A percentile compares a stretch with the other conserved stretches of the same genome.
These are phyloP conservation scores for Penicillium desertorum DNA, from an alignment of 495 filamentous ascomycete genomes.

Conservation along the genomic window DNA sequence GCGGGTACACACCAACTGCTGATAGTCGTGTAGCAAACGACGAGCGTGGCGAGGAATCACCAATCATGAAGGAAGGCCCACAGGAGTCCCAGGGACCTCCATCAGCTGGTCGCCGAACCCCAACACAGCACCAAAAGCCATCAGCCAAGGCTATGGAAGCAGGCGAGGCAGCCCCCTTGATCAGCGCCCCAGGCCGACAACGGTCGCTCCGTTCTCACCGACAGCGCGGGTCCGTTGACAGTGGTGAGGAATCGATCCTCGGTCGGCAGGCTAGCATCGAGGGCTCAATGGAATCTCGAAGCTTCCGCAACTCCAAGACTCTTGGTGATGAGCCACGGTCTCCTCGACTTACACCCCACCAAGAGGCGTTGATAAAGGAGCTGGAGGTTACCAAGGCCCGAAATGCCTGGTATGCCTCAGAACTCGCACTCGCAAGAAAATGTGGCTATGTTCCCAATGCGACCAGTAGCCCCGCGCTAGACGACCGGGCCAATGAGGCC, in stretches of 20 bases:
- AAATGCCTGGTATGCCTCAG: constrained; percentile 96
- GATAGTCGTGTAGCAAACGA: constrained; percentile 45
- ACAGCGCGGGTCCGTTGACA: constrained; percentile 47
- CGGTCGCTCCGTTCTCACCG: constrained; percentile 44
- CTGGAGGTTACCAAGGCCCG: constrained; percentile 77
- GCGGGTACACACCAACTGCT: constrained; percentile 51
- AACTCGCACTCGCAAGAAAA: constrained; percentile 85
- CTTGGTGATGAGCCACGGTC: constrained; percentile 47
- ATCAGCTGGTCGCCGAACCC: constrained; percentile 61
- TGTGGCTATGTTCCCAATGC: constrained; percentile 78
- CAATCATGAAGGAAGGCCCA: constrained; percentile 50
- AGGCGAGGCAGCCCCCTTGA: constrained; percentile 48
- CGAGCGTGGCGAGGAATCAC: constrained; percentile 55
- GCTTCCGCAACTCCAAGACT: constrained; percentile 40
- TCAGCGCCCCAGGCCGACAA: constrained; percentile 43
- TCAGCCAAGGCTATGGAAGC: constrained; percentile 51
- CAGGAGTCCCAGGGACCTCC: constrained; percentile 46
- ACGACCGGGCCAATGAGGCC: constrained; percentile 70
- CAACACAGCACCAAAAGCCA: constrained; percentile 51
- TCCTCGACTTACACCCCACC: constrained; percentile 46
- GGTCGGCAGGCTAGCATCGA: constrained; percentile 45
- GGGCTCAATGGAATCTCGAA: constrained; percentile 45
- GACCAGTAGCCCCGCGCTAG: constrained; percentile 69
- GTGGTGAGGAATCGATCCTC: constrained; percentile 47
- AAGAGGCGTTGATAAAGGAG: constrained; percentile 68